Conservation (phyloP, 257 asterid species). For the Primulina huaijiensis region DNA sequence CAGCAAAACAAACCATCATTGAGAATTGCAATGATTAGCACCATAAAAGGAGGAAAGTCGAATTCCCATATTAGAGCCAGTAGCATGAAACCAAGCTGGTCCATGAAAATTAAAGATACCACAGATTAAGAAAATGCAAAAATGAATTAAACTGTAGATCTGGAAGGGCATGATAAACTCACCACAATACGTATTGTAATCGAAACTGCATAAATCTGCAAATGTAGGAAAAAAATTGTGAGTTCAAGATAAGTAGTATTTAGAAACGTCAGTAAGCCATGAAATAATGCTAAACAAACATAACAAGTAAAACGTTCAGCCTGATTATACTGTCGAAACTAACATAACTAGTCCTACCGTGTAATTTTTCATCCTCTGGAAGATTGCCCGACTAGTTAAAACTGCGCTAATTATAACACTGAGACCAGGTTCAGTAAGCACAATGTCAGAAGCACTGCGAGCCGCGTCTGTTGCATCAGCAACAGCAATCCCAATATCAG, state of each 20-base stretch:
- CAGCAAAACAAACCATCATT: conserved; percentile 27
- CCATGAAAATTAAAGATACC: too few relatives aligned
- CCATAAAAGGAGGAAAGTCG: conserved; percentile 34
- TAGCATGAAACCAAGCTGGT: conserved; percentile 31
- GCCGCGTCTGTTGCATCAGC: conserved; percentile 99
- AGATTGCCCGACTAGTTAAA: conserved; percentile 92
- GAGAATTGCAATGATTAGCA: conserved; percentile 30
- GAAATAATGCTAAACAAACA: too few relatives aligned
- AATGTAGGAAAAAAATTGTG: too few relatives aligned
- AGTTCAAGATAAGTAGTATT: neutral
- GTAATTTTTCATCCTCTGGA: conserved; percentile 97
- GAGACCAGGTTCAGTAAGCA: conserved; percentile 95
- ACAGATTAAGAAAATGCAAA: neutral
- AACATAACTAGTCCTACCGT: conserved; percentile 39
- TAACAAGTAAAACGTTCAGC: neutral
- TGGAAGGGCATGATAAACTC: conserved; percentile 21
- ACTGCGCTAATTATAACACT: conserved; percentile 97
- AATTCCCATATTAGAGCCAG: conserved; percentile 29
- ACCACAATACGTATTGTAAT: conserved; percentile 66
- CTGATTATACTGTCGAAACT: neutral
- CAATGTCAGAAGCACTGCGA: conserved; percentile 97
- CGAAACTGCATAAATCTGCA: conserved; percentile 67
- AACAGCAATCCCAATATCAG: conserved; percentile 96
- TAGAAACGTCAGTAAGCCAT: conserved; percentile 20
- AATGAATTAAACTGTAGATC: neutral